These are phyloP conservation scores for Euphorbia lathyris DNA, from an alignment of 345 rosid species.

Conservation along the genomic window DNA sequence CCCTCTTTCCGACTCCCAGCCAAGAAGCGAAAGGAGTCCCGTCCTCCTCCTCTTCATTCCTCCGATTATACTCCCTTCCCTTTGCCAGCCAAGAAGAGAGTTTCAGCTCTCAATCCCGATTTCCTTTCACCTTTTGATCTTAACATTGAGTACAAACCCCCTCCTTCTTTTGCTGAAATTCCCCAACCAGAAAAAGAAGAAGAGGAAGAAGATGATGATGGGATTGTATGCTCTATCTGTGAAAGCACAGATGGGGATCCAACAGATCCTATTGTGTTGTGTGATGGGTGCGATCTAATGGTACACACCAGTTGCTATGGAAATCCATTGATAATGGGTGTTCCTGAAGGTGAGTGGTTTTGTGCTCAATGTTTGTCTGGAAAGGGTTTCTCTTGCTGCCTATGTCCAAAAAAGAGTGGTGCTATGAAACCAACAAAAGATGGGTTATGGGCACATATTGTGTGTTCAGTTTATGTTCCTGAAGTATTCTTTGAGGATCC, in stretches of 20 bases:
- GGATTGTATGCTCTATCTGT: conserved; percentile 77
- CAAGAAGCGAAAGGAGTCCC: conserved; percentile 76
- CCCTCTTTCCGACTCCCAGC: conserved; percentile 49
- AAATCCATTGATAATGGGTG: conserved; percentile 50
- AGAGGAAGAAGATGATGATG: conserved; percentile 56
- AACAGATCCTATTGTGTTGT: conserved; percentile 83
- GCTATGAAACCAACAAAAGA: conserved; percentile 59
- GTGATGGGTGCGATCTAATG: conserved; percentile 96
- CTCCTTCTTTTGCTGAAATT: neutral
- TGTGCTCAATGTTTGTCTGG: conserved; percentile 46
- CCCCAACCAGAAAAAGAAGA: conserved; percentile 21
- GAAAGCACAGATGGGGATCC: conserved; percentile 94
- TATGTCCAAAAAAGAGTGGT: conserved; percentile 57
- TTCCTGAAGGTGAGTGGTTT: conserved; percentile 94
- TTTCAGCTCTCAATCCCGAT: conserved; percentile 76
- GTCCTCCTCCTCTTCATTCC: conserved; percentile 15
- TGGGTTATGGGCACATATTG: conserved; percentile 76
- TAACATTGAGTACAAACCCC: conserved; percentile 58
- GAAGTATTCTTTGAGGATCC: conserved; percentile 85
- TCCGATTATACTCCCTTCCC: conserved; percentile 19
- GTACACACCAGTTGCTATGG: conserved; percentile 90
- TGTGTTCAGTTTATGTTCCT: conserved; percentile 75
- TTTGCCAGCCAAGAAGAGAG: conserved; percentile 85
- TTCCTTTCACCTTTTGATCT: conserved; percentile 56
- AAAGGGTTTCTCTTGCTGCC: conserved; percentile 44